Base-by-base conservation (phyloP, 176 grass and related monocot genomes). In the Calamus simplicifolius region DNA sequence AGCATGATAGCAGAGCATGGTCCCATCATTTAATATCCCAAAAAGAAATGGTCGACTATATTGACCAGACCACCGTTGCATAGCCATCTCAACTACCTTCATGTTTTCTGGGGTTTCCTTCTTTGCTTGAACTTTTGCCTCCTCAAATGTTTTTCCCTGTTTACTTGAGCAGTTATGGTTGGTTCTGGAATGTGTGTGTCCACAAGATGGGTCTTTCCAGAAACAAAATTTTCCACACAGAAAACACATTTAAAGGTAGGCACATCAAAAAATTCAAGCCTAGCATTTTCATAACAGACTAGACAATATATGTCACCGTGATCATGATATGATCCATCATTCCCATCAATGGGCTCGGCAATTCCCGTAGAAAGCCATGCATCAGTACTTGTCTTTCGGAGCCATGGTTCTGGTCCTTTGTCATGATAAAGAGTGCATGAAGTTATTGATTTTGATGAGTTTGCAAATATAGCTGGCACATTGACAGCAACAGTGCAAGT, bases 191-290 rank as follows among this genome's bases (percentile, higher is more conserved):
- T 18, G 80, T 74, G 67, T n/a, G 35, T 54, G 77, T 96, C 92
- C 71, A 64, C 68, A 57, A 96, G 69, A 75, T 84, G 66, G 27
- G 65, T 50, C 27, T 77, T 75, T 12, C 83, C 86, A 56, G 68
- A 96, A 57, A 96, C 58, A 64, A 90, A 90, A 82, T 84, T 85
- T 27, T 81, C 77, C 57, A 96, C 75, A 64, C 64, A 77, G 64
- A 79, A 90, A 69, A 87, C 86, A 74, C 61, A 80, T 74, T 83
- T 87, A 67, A 96, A 96, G 58, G 68, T 83, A 58, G 86, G 77
- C 25, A 96, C 82, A 53, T 96, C 86, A 16, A 90, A 96, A 63
- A 96, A 72, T 76, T 96, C 91, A 57, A 96, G 70, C 78, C 81
- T 87, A 67, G 86, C 86, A 21, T 67, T 96, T 73, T 90, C 91